Percentiles rank a stretch among this genome's conserved stretches.
Evolutionary conservation across 768 basidiomycete genomes (phyloP).

Genomic region (Amanita subjunquillea): DNA sequence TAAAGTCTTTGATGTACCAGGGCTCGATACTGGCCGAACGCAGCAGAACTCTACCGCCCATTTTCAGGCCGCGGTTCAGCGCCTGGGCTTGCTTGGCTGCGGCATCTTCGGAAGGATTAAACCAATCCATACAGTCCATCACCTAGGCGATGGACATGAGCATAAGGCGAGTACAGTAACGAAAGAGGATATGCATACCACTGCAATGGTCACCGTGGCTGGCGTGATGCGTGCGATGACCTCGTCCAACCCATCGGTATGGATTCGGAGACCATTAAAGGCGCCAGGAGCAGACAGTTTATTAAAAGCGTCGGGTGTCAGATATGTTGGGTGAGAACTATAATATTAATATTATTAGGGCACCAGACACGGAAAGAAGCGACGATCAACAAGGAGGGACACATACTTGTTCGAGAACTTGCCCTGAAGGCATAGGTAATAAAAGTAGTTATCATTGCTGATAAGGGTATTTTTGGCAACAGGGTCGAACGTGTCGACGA

Average conservation of each 20-base stretch:
- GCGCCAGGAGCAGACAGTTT: slow-evolving; percentile 33
- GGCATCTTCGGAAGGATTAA: slow-evolving; percentile 34
- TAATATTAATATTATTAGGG: neutral
- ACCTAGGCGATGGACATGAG: slow-evolving; percentile 51
- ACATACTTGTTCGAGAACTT: slow-evolving; percentile 8
- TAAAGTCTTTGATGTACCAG: slow-evolving; percentile 42
- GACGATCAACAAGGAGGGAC: neutral
- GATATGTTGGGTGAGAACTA: neutral
- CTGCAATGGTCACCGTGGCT: neutral
- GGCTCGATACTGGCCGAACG: slow-evolving; percentile 52
- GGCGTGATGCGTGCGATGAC: slow-evolving; percentile 17
- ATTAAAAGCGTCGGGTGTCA: slow-evolving; percentile 17
- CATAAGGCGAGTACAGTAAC: neutral
- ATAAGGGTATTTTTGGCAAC: slow-evolving; percentile 35
- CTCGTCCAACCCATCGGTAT: slow-evolving; percentile 66
- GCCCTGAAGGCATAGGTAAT: slow-evolving; percentile 31
- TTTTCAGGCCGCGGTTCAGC: slow-evolving; percentile 43
- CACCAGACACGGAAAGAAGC: neutral
- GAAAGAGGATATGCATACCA: neutral
- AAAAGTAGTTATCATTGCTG: slow-evolving; percentile 60
- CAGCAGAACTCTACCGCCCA: slow-evolving; percentile 57
- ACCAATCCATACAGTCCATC: slow-evolving; percentile 67
- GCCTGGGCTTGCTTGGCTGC: slow-evolving; percentile 44
- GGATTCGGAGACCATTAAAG: slow-evolving; percentile 51
- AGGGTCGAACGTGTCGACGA: slow-evolving; percentile 42